A percentile compares a stretch with the other conserved stretches of the same genome.
These are phyloP conservation scores for Paracorniculantispora psalliotae DNA, from an alignment of 2,329 filamentous ascomycete genomes.

Conservation along the genomic window DNA sequence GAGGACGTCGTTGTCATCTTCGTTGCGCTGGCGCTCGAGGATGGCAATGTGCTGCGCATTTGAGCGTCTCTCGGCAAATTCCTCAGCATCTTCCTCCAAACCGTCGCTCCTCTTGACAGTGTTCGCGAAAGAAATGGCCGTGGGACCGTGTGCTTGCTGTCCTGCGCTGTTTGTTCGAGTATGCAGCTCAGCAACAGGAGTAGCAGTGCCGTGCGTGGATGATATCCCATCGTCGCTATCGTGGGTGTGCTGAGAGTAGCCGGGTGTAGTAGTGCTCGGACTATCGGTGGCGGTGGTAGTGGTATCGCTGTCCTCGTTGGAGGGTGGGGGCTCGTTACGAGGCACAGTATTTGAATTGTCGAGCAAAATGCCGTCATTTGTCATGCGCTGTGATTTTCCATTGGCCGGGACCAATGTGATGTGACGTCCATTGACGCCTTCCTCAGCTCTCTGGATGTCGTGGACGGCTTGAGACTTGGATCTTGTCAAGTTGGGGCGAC, in stretches of 20 bases:
- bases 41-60: constrained; percentile 84
- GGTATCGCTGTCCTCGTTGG: constrained; percentile 29
- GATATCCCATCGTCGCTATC: constrained; percentile 6
- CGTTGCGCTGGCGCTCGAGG: constrained; percentile 75
- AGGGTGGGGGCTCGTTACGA: constrained; percentile 22
- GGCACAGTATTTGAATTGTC: constrained; percentile 29
- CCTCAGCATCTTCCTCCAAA: constrained; percentile 42
- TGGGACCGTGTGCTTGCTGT: constrained; percentile 17
- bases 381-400: constrained; percentile 50
- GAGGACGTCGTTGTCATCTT: constrained; percentile 63
- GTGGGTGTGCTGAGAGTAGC: not conserved
- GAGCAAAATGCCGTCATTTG: constrained; percentile 55
- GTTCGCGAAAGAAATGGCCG: constrained; percentile 62
- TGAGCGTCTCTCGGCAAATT: constrained; percentile 45
- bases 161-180: not conserved
- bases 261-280: not conserved
- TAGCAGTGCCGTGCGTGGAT: constrained; percentile 6
- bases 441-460: constrained; percentile 48
- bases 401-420: constrained; percentile 62
- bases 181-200: not conserved
- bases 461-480: constrained; percentile 47
- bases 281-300: not conserved
- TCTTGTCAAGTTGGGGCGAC: constrained; percentile 60
- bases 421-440: constrained; percentile 58
- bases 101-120: constrained; percentile 58